Conservation (phyloP, 208 protist species). For the Naegleria fowleri region DNA sequence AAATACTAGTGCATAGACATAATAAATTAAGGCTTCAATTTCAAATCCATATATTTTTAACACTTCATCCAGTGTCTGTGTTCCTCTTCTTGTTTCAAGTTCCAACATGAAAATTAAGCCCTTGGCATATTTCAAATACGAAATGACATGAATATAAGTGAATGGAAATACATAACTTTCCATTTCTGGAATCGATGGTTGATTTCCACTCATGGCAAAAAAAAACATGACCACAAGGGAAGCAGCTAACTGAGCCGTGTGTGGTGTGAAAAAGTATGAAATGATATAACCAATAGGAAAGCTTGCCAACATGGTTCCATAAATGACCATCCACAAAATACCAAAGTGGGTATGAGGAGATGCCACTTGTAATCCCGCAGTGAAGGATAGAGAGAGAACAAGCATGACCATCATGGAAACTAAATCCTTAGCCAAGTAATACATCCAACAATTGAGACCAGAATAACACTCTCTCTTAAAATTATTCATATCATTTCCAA, state of each 20-base stretch:
- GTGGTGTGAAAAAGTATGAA: not conserved
- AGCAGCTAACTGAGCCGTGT: not conserved
- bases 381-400: not conserved
- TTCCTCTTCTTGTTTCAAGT: not conserved
- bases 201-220: not conserved
- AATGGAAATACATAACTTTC: not conserved
- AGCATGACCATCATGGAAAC: not conserved
- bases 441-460: not conserved
- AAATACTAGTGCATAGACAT: not conserved
- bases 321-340: not conserved
- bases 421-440: constrained; percentile 7
- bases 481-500: constrained; percentile 11
- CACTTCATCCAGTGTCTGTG: not conserved
- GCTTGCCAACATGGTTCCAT: not conserved
- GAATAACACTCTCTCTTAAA: not conserved
- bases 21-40: not conserved
- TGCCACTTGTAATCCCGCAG: not conserved
- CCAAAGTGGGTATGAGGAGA: not conserved
- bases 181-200: not conserved
- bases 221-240: not conserved
- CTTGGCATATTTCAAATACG: not conserved
- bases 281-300: not conserved
- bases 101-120: not conserved
- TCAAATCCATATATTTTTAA: not conserved
- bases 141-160: not conserved